Conservation (phyloP, 129 eudicot species). For the Escallonia rubra region DNA sequence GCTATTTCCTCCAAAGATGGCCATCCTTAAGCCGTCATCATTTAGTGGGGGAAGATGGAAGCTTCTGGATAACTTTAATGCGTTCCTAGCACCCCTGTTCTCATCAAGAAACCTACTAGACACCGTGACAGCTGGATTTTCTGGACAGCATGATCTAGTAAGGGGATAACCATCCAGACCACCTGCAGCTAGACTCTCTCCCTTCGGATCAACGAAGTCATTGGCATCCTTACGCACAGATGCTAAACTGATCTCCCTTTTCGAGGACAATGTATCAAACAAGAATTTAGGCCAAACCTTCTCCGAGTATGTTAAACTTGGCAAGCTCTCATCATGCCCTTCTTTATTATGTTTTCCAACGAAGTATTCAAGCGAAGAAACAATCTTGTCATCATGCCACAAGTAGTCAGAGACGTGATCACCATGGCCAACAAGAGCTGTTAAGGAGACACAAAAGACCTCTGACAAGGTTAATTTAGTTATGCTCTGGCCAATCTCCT, state of each 20-base stretch:
- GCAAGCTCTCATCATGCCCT: slow-evolving; percentile 11
- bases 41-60: slow-evolving; percentile 73
- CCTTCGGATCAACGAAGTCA: slow-evolving; percentile 10
- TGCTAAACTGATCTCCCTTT: slow-evolving; percentile 14
- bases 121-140: slow-evolving; percentile 78
- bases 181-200: slow-evolving; percentile 1
- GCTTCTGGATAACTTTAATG: slow-evolving; percentile 58
- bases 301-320: slow-evolving; percentile 27
- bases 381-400: slow-evolving; percentile 42
- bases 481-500: slow-evolving; percentile 25
- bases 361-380: slow-evolving; percentile 25
- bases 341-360: slow-evolving; percentile 17
- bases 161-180: slow-evolving; percentile 19
- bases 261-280: slow-evolving; percentile 41
- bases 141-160: slow-evolving; percentile 41
- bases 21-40: slow-evolving; percentile 69
- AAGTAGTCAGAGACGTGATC: slow-evolving; percentile 68
- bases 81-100: slow-evolving; percentile 42
- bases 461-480: slow-evolving; percentile 75
- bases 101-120: slow-evolving; percentile 51
- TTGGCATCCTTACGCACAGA: slow-evolving; percentile 5
- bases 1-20: slow-evolving; percentile 35
- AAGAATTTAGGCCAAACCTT: slow-evolving; percentile 61
- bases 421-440: slow-evolving; percentile 82
- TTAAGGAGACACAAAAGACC: slow-evolving; percentile 73